These are phyloP conservation scores for Cryphonectria japonica DNA, from an alignment of 2,329 filamentous ascomycete genomes.

Conservation along the genomic window DNA sequence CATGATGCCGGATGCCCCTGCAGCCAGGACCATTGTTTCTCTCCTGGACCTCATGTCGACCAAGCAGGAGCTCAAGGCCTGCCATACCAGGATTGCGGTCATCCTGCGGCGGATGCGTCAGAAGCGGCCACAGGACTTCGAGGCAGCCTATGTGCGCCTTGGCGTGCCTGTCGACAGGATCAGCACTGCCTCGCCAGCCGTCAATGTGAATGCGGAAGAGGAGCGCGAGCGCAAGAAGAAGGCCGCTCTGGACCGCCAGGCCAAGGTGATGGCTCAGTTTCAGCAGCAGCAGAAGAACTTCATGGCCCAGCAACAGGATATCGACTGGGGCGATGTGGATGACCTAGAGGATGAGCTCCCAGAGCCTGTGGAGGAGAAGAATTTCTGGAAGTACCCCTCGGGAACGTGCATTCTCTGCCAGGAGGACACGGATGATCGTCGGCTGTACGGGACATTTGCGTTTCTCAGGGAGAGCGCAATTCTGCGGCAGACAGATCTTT, in stretches of 20 bases:
- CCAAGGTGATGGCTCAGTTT: constrained; percentile 95
- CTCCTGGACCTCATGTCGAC: constrained; percentile 64
- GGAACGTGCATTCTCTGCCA: constrained; percentile 96
- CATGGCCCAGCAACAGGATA: constrained; percentile 81
- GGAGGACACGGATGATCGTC: constrained; percentile 88
- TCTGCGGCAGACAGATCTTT: constrained; percentile 81
- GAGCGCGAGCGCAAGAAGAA: constrained; percentile 86
- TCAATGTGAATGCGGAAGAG: constrained; percentile 65
- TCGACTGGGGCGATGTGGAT: constrained; percentile 89
- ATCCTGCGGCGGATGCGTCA: constrained; percentile 85
- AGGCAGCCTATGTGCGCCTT: constrained; percentile 64
- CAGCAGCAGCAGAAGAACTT: constrained; percentile 97
- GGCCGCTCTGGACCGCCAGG: constrained; percentile 85
- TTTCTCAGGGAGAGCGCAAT: constrained; percentile 86
- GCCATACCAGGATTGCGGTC: constrained; percentile 80
- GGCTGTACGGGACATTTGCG: constrained; percentile 91
- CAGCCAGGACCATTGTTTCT: constrained; percentile 65
- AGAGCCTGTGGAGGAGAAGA: constrained; percentile 66
- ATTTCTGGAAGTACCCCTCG: constrained; percentile 85
- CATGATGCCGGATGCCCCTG: constrained; percentile 59
- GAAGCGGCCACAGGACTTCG: constrained; percentile 75
- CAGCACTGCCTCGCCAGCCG: constrained; percentile 80
- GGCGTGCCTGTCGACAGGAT: constrained; percentile 76
- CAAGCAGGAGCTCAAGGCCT: constrained; percentile 78
- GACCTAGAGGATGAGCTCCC: constrained; percentile 69